phyloP scores from a whole-genome alignment of 148 eudicot genomes.

The Silene conica region DNA sequence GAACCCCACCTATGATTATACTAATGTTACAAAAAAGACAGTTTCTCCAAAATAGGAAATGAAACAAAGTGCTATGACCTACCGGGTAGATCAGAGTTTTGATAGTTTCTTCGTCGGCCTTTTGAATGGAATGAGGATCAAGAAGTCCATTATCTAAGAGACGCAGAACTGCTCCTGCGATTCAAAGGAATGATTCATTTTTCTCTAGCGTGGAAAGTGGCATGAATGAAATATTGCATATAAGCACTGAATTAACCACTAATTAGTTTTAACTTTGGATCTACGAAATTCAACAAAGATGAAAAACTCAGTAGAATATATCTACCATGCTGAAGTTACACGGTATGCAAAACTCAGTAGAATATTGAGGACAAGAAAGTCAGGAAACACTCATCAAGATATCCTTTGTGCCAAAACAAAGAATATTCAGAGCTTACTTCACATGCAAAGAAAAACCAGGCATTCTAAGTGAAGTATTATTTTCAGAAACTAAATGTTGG shows the following conservation, averaged over 20 bases:
- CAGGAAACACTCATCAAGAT: too few species aligned
- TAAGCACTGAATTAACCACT: background rate
- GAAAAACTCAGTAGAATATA: too few species aligned
- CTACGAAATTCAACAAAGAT: too few species aligned
- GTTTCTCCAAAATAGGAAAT: background rate
- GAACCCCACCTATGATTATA: slow-evolving; percentile 68
- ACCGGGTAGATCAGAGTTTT: slow-evolving; percentile 90
- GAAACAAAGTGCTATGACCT: slow-evolving; percentile 17
- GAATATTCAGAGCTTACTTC: too few species aligned
- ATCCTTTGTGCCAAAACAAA: too few species aligned
- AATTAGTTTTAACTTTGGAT: background rate
- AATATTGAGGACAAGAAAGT: too few species aligned
- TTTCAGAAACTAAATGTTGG: background rate
- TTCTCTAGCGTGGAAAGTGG: background rate
- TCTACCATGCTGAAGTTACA: background rate
- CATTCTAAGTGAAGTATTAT: background rate
- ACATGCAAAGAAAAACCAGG: too few species aligned
- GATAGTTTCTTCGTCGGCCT: slow-evolving; percentile 70
- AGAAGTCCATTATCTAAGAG: slow-evolving; percentile 73
- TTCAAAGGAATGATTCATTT: background rate
- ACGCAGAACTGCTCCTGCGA: slow-evolving; percentile 87
- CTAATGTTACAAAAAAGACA: background rate
- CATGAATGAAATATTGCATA: background rate
- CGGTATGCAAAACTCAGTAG: too few species aligned
- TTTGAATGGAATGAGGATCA: slow-evolving; percentile 61